Percentiles rank a stretch among this genome's conserved stretches.
Evolutionary conservation across 345 rosid genomes (phyloP).

Genomic region (Syzygium aromaticum): DNA sequence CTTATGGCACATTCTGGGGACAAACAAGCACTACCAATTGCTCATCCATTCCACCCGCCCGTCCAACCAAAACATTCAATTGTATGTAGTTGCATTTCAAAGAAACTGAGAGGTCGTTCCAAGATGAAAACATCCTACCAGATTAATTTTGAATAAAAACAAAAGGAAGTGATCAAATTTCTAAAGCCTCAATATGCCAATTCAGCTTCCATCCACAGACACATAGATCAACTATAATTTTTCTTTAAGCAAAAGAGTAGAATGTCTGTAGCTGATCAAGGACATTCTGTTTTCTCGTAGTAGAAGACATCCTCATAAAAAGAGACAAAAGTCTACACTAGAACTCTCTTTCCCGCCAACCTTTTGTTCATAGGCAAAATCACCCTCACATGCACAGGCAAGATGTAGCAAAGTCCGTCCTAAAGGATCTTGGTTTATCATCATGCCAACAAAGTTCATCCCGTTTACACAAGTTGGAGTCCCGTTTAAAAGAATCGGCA

Average conservation of each 20-base stretch:
- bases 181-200: not conserved
- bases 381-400: not conserved
- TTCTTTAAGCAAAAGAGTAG: not conserved
- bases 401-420: not conserved
- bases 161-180: not conserved
- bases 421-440: not conserved
- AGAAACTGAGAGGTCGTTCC: not conserved
- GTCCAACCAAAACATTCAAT: not conserved
- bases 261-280: not conserved
- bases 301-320: not conserved
- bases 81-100: not conserved
- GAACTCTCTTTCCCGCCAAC: not conserved
- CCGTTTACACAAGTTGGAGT: not conserved
- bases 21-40: not conserved
- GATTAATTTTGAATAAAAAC: not conserved
- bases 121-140: not conserved
- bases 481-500: not conserved
- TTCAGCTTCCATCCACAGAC: not conserved
- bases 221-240: not conserved
- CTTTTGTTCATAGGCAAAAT: not conserved
- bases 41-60: not conserved
- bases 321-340: not conserved
- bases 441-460: not conserved
- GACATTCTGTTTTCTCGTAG: not conserved
- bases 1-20: not conserved